Base-by-base conservation (phyloP, 1,284 basidiomycete species). In the Apiotrichum gracile region DNA sequence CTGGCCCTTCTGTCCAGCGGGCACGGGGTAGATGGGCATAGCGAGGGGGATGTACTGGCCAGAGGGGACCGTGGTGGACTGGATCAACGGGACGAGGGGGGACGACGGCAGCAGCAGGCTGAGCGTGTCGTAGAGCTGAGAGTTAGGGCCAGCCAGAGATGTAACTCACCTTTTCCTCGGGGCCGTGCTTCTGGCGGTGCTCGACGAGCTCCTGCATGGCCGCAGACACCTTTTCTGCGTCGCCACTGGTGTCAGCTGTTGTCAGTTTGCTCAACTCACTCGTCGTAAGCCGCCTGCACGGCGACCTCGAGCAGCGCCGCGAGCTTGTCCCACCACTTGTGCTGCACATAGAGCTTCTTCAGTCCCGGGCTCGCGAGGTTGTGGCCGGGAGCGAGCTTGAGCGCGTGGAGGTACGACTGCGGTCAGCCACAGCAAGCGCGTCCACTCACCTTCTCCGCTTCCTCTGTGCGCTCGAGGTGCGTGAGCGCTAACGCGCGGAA, bases 381-480 rank as follows among this genome's bases (percentile, higher is more conserved):
- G 64, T 88, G 84, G 2, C 82, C 79, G 7, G 83, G 81, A 54
- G 82, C 82, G 19, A 82, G 54, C n/a, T 78, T 75, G 45, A 83
- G 85, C 2, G 90, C 91, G 59, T 81, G 85, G 31, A 79, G 79
- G 68, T 91, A 93, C 26, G 81, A 80, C 90, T 92, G 59, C 7
- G 45, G 25, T 35, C 25, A 47, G 51, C 16, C 16, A 4, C 27
- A 6, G 8, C 17, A 6, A 17, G 19, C 46, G 60, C 6, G 25
- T n/a, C 33, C 8, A 43, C 83, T 46, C 80, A 91, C 88, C 82
- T 87, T 83, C 78, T 93, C 90, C 75, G 90, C 87, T 67, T 85
- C 78, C 29, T 85, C 82, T 25, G 77, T 70, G 49, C 87, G 80
- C 25, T 82, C 82, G 4, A 91, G 76, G 66, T 92, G 88, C 8